phyloP scores from a whole-genome alignment of 1,284 basidiomycete species.

The Apiotrichum siamense region DNA sequence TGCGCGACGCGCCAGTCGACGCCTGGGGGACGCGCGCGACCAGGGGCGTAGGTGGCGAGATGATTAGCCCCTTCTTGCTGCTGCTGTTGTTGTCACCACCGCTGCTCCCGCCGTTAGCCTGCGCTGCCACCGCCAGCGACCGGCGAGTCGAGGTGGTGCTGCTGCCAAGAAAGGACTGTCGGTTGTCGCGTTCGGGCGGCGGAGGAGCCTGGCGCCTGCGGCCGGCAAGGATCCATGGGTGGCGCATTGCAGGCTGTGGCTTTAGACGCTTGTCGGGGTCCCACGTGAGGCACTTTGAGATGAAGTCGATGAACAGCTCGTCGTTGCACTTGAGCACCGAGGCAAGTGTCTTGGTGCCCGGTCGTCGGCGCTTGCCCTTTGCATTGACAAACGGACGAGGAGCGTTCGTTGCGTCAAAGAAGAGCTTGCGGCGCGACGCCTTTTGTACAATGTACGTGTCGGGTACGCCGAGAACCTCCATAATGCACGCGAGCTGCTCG shows the following conservation, averaged over 20 bases:
- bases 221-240: conserved; percentile 69
- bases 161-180: conserved; percentile 7
- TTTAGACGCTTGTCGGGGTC: conserved; percentile 95
- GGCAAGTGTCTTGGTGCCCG: conserved; percentile 80
- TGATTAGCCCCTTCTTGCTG: conserved; percentile 25
- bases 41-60: conserved; percentile 44
- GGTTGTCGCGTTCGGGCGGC: conserved; percentile 11
- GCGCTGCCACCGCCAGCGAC: background rate
- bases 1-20: conserved; percentile 15
- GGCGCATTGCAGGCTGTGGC: conserved; percentile 85
- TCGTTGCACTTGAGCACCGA: conserved; percentile 82
- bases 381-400: conserved; percentile 93
- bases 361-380: conserved; percentile 85
- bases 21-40: conserved; percentile 26
- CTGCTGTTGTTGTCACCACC: conserved; percentile 4
- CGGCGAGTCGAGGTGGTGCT: conserved; percentile 9
- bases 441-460: conserved; percentile 92
- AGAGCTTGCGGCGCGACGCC: conserved; percentile 87
- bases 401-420: conserved; percentile 90
- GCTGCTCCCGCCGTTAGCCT: too few species aligned
- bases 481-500: conserved; percentile 97
- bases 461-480: conserved; percentile 95
- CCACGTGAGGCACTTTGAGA: conserved; percentile 93
- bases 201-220: conserved; percentile 49
- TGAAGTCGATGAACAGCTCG: conserved; percentile 59